phyloP scores from a whole-genome alignment of 495 filamentous ascomycete genomes.

The Glutinoglossum americanum region DNA sequence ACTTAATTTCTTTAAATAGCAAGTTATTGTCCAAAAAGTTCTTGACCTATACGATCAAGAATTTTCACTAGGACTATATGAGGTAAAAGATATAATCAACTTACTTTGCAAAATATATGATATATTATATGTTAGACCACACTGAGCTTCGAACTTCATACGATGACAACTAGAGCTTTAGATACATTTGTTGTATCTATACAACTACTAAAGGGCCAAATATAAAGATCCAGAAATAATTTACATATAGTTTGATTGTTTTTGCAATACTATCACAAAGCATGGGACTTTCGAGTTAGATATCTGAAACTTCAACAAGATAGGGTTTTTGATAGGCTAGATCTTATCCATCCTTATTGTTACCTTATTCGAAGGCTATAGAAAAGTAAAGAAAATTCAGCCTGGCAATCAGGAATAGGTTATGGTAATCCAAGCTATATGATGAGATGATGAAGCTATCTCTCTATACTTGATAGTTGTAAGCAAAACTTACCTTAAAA shows the following conservation, averaged over 20 bases:
- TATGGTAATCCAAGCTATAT: not conserved
- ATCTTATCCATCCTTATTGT: conserved; percentile 4
- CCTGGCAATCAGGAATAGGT: conserved; percentile 1
- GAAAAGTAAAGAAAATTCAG: not conserved
- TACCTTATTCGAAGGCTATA: not conserved
- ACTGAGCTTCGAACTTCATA: not conserved
- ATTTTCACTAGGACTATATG: not conserved
- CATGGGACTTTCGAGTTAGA: conserved; percentile 5
- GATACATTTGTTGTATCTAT: not conserved
- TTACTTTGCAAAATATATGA: not conserved
- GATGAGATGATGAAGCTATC: not conserved
- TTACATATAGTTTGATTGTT: conserved; percentile 1
- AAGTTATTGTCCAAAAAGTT: not conserved
- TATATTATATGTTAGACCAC: not conserved
- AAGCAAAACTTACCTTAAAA: not conserved
- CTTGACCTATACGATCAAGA: not conserved
- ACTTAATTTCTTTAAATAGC: not conserved
- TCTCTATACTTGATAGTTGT: not conserved
- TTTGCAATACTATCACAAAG: not conserved
- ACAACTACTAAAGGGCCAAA: conserved; percentile 7
- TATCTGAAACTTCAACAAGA: conserved; percentile 8
- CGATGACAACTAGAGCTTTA: not conserved
- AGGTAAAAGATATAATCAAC: not conserved
- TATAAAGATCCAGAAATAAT: conserved; percentile 6
- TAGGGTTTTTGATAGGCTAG: conserved; percentile 7